These are phyloP conservation scores for Verbascum thapsus DNA, from an alignment of 257 asterid genomes.

Conservation along the genomic window DNA sequence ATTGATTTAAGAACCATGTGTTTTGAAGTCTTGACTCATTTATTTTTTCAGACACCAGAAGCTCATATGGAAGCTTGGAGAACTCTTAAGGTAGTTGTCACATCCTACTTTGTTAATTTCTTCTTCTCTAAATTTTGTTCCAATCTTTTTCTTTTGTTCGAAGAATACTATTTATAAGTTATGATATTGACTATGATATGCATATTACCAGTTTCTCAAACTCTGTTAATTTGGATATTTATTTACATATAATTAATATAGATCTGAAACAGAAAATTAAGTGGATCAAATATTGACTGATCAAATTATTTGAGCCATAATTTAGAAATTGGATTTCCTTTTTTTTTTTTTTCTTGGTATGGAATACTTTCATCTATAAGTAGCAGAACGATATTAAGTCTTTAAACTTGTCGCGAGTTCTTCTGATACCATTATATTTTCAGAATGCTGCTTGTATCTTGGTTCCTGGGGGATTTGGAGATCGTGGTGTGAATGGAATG, in stretches of 20 bases:
- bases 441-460: slow-evolving; percentile 89
- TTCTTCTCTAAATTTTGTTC: slow-evolving; percentile 6
- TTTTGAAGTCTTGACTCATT: slow-evolving; percentile 14
- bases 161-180: background rate
- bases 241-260: background rate
- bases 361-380: background rate
- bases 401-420: slow-evolving; percentile 14
- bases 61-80: slow-evolving; percentile 84
- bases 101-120: slow-evolving; percentile 6
- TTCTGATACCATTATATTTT: slow-evolving; percentile 25
- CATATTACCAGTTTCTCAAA: slow-evolving; percentile 4
- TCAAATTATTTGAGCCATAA: background rate
- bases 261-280: background rate
- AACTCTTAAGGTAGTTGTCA: slow-evolving; percentile 59
- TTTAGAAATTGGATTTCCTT: no score
- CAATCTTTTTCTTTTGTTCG: background rate
- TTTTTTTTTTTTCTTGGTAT: background rate
- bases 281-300: background rate
- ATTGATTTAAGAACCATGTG: slow-evolving; percentile 1
- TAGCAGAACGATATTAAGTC: background rate
- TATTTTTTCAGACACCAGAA: slow-evolving; percentile 68
- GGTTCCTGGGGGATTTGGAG: slow-evolving; percentile 99
- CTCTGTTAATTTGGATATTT: background rate
- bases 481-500: slow-evolving; percentile 97
- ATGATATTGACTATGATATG: slow-evolving; percentile 1